phyloP scores from a whole-genome alignment of 768 basidiomycete genomes.

The Tricholoma matsutake region DNA sequence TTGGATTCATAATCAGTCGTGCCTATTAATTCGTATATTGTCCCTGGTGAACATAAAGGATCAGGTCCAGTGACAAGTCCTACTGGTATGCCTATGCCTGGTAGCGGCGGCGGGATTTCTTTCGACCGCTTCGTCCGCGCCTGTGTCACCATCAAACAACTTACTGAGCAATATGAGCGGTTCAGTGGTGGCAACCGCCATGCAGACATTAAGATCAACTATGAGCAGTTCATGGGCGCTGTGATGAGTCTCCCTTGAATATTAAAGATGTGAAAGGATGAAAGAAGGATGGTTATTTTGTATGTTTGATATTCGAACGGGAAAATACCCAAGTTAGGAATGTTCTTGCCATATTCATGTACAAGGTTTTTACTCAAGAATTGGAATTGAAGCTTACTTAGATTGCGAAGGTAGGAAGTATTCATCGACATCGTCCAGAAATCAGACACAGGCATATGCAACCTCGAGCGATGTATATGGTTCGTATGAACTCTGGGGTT shows the following conservation, averaged over 20 bases:
- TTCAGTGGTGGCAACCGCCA: slow-evolving; percentile 60
- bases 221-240: slow-evolving; percentile 69
- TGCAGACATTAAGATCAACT: slow-evolving; percentile 74
- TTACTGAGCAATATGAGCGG: slow-evolving; percentile 65
- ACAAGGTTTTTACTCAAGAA: too few relatives aligned
- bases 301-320: background rate
- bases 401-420: too few relatives aligned
- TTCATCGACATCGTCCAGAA: too few relatives aligned
- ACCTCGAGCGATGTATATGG: too few relatives aligned
- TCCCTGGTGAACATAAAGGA: slow-evolving; percentile 59
- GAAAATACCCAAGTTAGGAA: background rate
- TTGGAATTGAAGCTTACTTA: too few relatives aligned
- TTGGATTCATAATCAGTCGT: background rate
- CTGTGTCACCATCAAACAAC: slow-evolving; percentile 78
- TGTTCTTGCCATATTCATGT: background rate
- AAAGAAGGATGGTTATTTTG: background rate
- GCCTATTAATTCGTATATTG: slow-evolving; percentile 28
- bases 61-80: slow-evolving; percentile 30
- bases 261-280: background rate
- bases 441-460: too few relatives aligned
- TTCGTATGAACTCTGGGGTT: too few relatives aligned
- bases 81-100: slow-evolving; percentile 28
- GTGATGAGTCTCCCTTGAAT: slow-evolving; percentile 59
- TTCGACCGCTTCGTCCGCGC: slow-evolving; percentile 88
- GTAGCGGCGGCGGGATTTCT: slow-evolving; percentile 48